Conservation (phyloP, 1,284 basidiomycete genomes). For the Phylloporus sp. region DNA sequence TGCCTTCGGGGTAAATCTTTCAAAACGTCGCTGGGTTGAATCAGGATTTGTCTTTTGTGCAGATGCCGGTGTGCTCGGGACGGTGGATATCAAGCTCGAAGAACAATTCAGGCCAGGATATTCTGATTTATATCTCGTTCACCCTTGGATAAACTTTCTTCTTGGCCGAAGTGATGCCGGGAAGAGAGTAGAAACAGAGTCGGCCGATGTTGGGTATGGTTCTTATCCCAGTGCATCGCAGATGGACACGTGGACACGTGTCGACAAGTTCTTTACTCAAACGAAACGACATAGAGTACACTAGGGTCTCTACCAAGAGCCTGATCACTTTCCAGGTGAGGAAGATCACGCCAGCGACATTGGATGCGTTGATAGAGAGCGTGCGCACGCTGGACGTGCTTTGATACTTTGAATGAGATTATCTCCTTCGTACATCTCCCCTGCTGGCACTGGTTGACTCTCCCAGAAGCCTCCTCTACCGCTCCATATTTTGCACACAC, state of each 20-base stretch:
- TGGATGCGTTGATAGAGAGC: not conserved
- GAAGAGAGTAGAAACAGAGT: not conserved
- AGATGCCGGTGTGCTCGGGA: not conserved
- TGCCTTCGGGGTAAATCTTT: not conserved
- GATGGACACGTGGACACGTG: not conserved
- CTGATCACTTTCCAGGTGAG: slow-evolving; percentile 13
- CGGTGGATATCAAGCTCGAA: not conserved
- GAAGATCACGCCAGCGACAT: not conserved
- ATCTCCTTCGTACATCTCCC: too few species aligned
- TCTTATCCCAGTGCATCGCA: too few species aligned
- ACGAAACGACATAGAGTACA: not conserved
- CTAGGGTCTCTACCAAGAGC: slow-evolving; percentile 10
- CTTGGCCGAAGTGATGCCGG: not conserved
- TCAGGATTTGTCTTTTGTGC: not conserved
- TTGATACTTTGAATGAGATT: not conserved
- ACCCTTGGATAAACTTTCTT: slow-evolving; percentile 1
- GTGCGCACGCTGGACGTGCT: not conserved
- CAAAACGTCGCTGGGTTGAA: not conserved
- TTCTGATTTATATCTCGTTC: slow-evolving; percentile 6
- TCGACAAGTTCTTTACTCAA: not conserved
- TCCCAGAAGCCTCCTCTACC: too few species aligned
- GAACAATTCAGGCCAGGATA: not conserved
- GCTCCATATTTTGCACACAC: too few species aligned
- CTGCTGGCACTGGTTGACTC: too few species aligned
- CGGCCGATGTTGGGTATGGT: too few species aligned